Conservation (phyloP, 441 rosid genomes). For the Eruca vesicaria region DNA sequence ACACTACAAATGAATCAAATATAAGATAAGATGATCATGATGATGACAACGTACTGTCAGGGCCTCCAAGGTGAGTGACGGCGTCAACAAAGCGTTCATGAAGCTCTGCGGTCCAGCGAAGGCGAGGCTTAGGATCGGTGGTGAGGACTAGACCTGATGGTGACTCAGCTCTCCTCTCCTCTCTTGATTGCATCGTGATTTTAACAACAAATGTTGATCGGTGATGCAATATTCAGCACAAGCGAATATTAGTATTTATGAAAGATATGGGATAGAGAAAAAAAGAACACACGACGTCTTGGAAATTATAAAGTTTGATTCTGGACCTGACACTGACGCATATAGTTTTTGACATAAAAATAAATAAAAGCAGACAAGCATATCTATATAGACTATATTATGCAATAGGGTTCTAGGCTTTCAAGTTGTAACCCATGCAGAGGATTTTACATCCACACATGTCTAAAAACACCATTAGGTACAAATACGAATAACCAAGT, state of each 20-base stretch:
- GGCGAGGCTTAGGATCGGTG: constrained; percentile 74
- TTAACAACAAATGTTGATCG: neutral
- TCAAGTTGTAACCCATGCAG: constrained; percentile 32
- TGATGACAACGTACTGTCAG: constrained; percentile 44
- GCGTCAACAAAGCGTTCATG: constrained; percentile 81
- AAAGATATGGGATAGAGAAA: constrained; percentile 11
- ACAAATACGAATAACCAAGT: neutral
- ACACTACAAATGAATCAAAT: neutral
- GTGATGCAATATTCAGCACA: constrained; percentile 16
- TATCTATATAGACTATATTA: neutral
- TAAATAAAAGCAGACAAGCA: neutral
- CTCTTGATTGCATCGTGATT: constrained; percentile 22
- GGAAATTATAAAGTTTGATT: neutral
- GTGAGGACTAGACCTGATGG: constrained; percentile 62
- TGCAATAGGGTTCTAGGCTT: constrained; percentile 14
- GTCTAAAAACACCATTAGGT: constrained; percentile 8
- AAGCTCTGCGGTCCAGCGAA: constrained; percentile 76
- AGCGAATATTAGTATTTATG: constrained; percentile 33
- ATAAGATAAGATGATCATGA: neutral
- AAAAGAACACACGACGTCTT: constrained; percentile 22
- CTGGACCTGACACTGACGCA: constrained; percentile 10
- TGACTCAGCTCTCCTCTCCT: constrained; percentile 29
- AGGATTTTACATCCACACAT: constrained; percentile 20
- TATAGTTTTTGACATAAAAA: neutral
- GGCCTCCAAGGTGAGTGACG: constrained; percentile 73